Percentiles rank a stretch among this genome's conserved stretches.
phyloP scores from a whole-genome alignment of 768 basidiomycete species.

The Termitomyces titanicus region DNA sequence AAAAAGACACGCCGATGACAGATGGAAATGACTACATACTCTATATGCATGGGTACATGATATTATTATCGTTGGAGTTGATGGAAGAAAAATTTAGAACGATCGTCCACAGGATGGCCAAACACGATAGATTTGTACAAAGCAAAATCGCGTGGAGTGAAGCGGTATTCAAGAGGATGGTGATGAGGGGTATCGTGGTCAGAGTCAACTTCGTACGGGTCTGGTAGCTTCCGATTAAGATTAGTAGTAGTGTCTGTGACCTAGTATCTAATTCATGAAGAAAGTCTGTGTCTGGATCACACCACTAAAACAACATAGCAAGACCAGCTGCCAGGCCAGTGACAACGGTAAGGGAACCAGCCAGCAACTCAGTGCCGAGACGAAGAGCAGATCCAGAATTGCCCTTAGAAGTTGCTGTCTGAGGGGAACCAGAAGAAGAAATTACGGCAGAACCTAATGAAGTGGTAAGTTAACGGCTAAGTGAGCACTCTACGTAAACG shows the following conservation, averaged over 20 bases:
- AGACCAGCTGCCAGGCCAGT: conserved; percentile 17
- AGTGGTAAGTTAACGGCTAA: conserved; percentile 29
- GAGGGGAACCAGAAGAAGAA: conserved; percentile 30
- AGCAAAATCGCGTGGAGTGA: not conserved
- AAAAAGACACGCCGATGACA: too few species aligned
- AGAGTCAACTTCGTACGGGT: conserved; percentile 4
- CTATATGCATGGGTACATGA: too few species aligned
- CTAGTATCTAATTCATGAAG: conserved; percentile 7
- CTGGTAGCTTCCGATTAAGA: conserved; percentile 5
- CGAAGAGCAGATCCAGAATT: conserved; percentile 8
- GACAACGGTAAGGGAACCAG: conserved; percentile 9
- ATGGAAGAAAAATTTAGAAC: not conserved
- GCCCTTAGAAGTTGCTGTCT: conserved; percentile 20
- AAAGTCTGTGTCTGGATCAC: not conserved
- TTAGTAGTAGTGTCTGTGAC: conserved; percentile 9
- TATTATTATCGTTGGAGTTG: too few species aligned
- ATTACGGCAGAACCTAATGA: conserved; percentile 19
- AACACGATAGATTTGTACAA: not conserved
- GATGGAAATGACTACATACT: too few species aligned
- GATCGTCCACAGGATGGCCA: too few species aligned
- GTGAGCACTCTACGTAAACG: conserved; percentile 26
- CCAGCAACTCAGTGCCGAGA: conserved; percentile 4
- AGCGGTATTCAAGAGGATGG: not conserved
- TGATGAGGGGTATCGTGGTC: conserved; percentile 9
- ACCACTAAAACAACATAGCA: conserved; percentile 10